Conservation (phyloP, 129 eudicot genomes). For the Centrapalus pauciflorus region DNA sequence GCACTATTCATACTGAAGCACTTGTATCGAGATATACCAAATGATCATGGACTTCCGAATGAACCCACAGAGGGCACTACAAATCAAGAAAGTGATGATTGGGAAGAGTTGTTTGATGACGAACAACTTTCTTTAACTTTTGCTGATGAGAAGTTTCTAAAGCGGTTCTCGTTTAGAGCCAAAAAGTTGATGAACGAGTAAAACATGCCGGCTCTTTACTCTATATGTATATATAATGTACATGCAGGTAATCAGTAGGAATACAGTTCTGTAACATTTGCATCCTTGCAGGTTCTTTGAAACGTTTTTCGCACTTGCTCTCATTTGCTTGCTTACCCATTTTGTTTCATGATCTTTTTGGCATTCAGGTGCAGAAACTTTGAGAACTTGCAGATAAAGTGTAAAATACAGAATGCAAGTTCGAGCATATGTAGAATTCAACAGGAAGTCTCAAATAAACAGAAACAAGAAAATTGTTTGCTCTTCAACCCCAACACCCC, state of each 20-base stretch:
- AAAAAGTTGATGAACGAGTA: conserved; percentile 20
- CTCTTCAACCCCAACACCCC: background rate
- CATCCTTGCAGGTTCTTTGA: background rate
- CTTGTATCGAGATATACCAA: conserved; percentile 69
- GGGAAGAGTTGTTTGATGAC: conserved; percentile 46
- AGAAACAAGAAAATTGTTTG: background rate
- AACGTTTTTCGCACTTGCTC: background rate
- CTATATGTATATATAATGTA: conserved; percentile 26
- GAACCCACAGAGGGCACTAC: conserved; percentile 20
- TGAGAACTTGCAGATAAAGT: conserved; percentile 9
- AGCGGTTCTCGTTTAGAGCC: conserved; percentile 43
- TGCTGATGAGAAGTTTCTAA: conserved; percentile 39
- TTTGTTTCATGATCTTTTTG: background rate
- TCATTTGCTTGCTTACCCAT: background rate
- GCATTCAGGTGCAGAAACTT: conserved; percentile 9
- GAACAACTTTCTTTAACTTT: conserved; percentile 82
- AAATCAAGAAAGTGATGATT: conserved; percentile 27
- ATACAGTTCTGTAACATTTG: background rate
- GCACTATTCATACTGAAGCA: conserved; percentile 86
- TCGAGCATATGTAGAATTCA: conserved; percentile 16
- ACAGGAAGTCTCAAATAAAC: conserved; percentile 2
- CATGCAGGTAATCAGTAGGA: conserved; percentile 13
- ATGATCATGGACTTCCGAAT: conserved; percentile 30
- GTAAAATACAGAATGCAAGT: conserved; percentile 8
- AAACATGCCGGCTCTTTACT: conserved; percentile 9